Percentiles rank a stretch among this genome's conserved stretches.
phyloP scores from a whole-genome alignment of 2,329 filamentous ascomycete genomes.

The Monilinia aucupariae region DNA sequence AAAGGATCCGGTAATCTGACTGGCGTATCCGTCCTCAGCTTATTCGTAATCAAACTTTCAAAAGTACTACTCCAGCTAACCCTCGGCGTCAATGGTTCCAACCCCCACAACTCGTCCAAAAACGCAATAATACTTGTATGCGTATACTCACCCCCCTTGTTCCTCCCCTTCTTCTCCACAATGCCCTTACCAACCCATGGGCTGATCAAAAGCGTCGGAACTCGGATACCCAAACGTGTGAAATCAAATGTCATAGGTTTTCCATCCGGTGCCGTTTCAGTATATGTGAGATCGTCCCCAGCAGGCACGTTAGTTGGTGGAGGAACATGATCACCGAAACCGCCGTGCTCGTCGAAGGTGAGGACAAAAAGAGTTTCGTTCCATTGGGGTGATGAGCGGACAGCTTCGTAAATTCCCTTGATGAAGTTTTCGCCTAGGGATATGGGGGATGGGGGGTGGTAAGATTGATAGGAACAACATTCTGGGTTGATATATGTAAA shows the following conservation, averaged over 20 bases:
- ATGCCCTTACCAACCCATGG: constrained; percentile 41
- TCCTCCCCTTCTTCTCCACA: constrained; percentile 38
- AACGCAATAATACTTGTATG: constrained; percentile 42
- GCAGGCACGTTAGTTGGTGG: constrained; percentile 39
- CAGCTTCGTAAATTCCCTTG: constrained; percentile 43
- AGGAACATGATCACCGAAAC: constrained; percentile 44
- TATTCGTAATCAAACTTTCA: constrained; percentile 28
- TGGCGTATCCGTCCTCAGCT: constrained; percentile 26
- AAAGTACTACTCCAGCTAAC: constrained; percentile 27
- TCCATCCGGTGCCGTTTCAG: constrained; percentile 37
- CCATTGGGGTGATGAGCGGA: constrained; percentile 43
- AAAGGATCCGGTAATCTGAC: constrained; percentile 25
- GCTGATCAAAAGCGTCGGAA: constrained; percentile 42
- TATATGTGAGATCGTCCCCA: constrained; percentile 37
- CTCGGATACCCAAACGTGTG: constrained; percentile 40
- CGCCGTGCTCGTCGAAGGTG: constrained; percentile 45
- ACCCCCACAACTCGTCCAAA: constrained; percentile 40
- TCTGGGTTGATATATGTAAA: constrained; percentile 47
- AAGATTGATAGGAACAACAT: constrained; percentile 46
- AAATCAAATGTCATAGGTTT: constrained; percentile 38
- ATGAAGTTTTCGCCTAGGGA: constrained; percentile 42
- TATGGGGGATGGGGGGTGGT: constrained; percentile 43
- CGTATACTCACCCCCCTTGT: constrained; percentile 40
- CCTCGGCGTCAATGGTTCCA: constrained; percentile 28
- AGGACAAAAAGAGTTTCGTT: constrained; percentile 43